Conservation (phyloP, 192 early-diverging fungal genomes). For the Rhizophagus prolifer region DNA sequence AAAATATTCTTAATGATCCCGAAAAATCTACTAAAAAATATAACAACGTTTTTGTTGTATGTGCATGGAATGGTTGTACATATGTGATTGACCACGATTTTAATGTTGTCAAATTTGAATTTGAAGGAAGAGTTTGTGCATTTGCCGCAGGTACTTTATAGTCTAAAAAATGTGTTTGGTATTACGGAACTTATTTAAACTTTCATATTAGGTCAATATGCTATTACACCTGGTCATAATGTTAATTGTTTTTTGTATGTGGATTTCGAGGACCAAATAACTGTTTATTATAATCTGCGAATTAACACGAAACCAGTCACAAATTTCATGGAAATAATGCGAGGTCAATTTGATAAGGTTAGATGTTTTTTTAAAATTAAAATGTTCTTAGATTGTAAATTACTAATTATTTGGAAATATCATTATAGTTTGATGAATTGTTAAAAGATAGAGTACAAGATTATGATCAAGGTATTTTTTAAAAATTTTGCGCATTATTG, state of each 20-base stretch:
- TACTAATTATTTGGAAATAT: neutral
- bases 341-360: slow-evolving; percentile 1
- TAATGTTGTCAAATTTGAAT: slow-evolving; percentile 53
- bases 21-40: slow-evolving; percentile 11
- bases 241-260: slow-evolving; percentile 61
- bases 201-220: slow-evolving; percentile 45
- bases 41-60: slow-evolving; percentile 54
- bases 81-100: slow-evolving; percentile 56
- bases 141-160: slow-evolving; percentile 54
- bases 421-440: neutral
- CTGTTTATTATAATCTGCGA: slow-evolving; percentile 55
- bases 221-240: slow-evolving; percentile 46
- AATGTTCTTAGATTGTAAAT: neutral
- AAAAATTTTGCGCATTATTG: neutral
- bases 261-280: slow-evolving; percentile 62
- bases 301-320: slow-evolving; percentile 46
- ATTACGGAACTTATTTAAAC: neutral
- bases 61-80: slow-evolving; percentile 59
- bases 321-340: slow-evolving; percentile 45
- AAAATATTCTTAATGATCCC: neutral
- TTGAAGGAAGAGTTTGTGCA: slow-evolving; percentile 58
- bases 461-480: slow-evolving; percentile 9
- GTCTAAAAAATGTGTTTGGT: too few species aligned
- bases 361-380: neutral
- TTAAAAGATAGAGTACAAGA: neutral